phyloP scores from a whole-genome alignment of 108 stramenopile genomes.

The Asterionellopsis glacialis region DNA sequence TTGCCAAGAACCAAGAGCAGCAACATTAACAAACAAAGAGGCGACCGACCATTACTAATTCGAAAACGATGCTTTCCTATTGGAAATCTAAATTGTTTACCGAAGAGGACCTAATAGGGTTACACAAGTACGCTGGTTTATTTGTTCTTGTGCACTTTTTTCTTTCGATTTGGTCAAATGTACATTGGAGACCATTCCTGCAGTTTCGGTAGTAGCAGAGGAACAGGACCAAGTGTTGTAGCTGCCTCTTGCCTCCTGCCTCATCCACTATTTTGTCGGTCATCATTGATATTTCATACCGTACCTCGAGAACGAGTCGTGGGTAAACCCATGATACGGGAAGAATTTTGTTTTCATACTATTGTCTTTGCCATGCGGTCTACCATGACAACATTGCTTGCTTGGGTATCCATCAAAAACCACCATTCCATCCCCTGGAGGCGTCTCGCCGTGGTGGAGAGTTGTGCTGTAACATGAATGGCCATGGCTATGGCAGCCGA shows the following conservation, averaged over 20 bases:
- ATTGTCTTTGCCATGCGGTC: slow-evolving; percentile 50
- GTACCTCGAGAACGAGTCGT: slow-evolving; percentile 58
- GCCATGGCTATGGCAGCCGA: slow-evolving; percentile 32
- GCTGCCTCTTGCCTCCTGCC: slow-evolving; percentile 36
- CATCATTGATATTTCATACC: slow-evolving; percentile 52
- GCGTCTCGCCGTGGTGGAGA: slow-evolving; percentile 16
- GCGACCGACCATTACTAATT: not conserved
- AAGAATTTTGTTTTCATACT: slow-evolving; percentile 54
- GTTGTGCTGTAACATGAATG: slow-evolving; percentile 13
- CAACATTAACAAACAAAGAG: not conserved
- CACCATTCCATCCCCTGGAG: slow-evolving; percentile 10
- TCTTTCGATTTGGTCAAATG: slow-evolving; percentile 39
- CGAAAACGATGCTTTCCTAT: no score
- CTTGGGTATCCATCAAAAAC: slow-evolving; percentile 26
- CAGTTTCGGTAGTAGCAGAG: slow-evolving; percentile 35
- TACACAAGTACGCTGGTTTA: slow-evolving; percentile 58
- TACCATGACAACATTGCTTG: slow-evolving; percentile 17
- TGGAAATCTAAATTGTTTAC: slow-evolving; percentile 51
- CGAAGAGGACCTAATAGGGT: slow-evolving; percentile 50
- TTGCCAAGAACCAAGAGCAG: no score
- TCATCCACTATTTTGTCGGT: slow-evolving; percentile 41
- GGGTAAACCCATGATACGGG: slow-evolving; percentile 64
- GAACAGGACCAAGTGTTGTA: slow-evolving; percentile 18
- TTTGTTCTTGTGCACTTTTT: slow-evolving; percentile 46
- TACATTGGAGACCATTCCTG: slow-evolving; percentile 41